Evolutionary conservation across 164 flowering plant genomes (phyloP), one percentile per base, ranked within the genome.

Genomic region (Sedum album): DNA sequence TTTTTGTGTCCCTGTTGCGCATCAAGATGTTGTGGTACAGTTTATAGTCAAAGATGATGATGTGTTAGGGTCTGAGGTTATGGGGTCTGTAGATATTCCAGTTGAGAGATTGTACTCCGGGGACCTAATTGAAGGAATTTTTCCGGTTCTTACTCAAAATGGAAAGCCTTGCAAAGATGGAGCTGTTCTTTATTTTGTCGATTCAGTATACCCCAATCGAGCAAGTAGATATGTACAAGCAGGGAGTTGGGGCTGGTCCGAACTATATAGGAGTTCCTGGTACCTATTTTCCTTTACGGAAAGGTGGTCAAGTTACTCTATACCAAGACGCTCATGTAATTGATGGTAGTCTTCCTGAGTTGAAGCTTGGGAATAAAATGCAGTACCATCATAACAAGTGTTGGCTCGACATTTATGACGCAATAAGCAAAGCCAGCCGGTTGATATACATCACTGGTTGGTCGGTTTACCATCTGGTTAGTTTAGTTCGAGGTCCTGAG

Each of bases 241-340:
- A 18, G 1, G 82, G 80, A 57, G 57, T 51, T 51, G 57, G 57
- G 57, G 28, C 57, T 2, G 57, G 57, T 21, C 57, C 57, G 1
- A 6, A 51, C 21, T 49, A 68, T 25, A 25, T n/a, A 13, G 85
- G 81, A 13, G 79, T 82, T 14, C 72, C 78, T 48, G 80, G 78
- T 15, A 79, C 85, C 1, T 82, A 82, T 49, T 82, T 82, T 64
- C 83, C 83, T 26, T 73, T 79, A 3, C 74, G 85, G 57, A 79
- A 51, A 66, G 78, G 80, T 28, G 76, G 85, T n/a, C 65, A 66
- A 42, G 83, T 80, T 48, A 82, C 75, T 13, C 76, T 82, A 0
- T 82, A 82, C 72, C 85, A 82, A 73, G 83, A 82, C 73, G 85
- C 83, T 31, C 79, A 82, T 76, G 80, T 71, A 39, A 68, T 69